Conservation (phyloP, 2,329 filamentous ascomycete genomes). For the Emmonsia crescens region DNA sequence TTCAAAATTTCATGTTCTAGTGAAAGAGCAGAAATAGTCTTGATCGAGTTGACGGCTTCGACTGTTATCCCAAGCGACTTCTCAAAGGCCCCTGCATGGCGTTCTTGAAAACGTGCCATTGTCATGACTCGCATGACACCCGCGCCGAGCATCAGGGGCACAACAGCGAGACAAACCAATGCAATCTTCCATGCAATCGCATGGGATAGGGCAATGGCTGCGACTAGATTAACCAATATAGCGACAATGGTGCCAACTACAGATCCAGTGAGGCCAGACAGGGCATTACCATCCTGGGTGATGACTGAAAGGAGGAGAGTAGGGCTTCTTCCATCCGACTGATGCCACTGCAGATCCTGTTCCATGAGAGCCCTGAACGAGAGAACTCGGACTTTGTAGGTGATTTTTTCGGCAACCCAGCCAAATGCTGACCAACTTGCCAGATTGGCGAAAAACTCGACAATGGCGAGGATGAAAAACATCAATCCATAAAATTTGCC, state of each 20-base stretch:
- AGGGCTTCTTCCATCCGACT: conserved; percentile 52
- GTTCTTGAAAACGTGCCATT: conserved; percentile 48
- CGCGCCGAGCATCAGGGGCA: conserved; percentile 57
- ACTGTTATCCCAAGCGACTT: conserved; percentile 42
- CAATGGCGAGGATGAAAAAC: conserved; percentile 50
- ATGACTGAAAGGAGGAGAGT: conserved; percentile 55
- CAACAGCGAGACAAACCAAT: conserved; percentile 56
- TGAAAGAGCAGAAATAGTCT: conserved; percentile 41
- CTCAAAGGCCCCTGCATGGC: conserved; percentile 41
- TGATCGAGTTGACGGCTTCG: conserved; percentile 43
- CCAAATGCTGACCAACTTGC: conserved; percentile 50
- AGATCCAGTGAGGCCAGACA: conserved; percentile 59
- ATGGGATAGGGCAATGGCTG: conserved; percentile 57
- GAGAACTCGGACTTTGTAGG: conserved; percentile 52
- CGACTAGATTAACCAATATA: conserved; percentile 56
- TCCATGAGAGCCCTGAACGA: conserved; percentile 55
- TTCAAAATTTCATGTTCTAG: conserved; percentile 40
- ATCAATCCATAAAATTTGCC: conserved; percentile 48
- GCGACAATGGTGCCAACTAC: conserved; percentile 60
- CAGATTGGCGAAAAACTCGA: conserved; percentile 52
- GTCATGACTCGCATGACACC: conserved; percentile 58
- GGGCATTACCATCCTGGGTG: conserved; percentile 55
- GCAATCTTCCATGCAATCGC: conserved; percentile 68
- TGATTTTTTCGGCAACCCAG: conserved; percentile 50
- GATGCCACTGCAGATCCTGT: conserved; percentile 61